Conservation (phyloP, 352 stramenopile species). For the Pythium inflatum region DNA sequence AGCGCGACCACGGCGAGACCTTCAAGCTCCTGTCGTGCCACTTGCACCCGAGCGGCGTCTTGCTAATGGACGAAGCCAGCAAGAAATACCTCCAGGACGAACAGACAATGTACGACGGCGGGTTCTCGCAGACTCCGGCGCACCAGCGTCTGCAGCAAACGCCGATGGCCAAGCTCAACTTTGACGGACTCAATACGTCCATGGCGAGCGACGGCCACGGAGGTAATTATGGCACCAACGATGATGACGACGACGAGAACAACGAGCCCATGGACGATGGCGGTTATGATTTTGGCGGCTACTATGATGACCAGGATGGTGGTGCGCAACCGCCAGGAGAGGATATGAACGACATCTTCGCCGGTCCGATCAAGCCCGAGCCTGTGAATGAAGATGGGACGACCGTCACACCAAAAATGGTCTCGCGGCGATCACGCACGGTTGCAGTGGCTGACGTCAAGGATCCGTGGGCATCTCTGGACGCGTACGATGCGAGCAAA, state of each 20-base stretch:
- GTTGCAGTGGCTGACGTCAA: conserved; percentile 32
- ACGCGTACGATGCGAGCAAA: conserved; percentile 78
- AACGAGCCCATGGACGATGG: conserved; percentile 29
- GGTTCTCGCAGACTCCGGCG: background rate
- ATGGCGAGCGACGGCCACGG: conserved; percentile 28
- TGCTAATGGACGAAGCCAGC: conserved; percentile 80
- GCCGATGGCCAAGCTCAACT: conserved; percentile 32
- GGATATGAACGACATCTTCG: conserved; percentile 26
- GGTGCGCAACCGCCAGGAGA: background rate
- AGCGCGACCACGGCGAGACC: conserved; percentile 78
- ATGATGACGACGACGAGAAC: conserved; percentile 36
- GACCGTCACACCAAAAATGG: background rate
- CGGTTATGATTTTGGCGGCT: conserved; percentile 39
- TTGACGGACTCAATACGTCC: conserved; percentile 35
- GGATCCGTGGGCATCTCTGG: conserved; percentile 71
- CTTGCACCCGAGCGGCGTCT: conserved; percentile 67
- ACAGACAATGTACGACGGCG: background rate
- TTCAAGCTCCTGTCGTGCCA: conserved; percentile 87
- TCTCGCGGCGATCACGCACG: conserved; percentile 5
- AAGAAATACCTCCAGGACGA: conserved; percentile 63
- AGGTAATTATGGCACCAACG: conserved; percentile 22
- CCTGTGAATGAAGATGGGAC: conserved; percentile 13
- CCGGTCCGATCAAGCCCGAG: conserved; percentile 21
- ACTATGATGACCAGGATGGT: conserved; percentile 41
- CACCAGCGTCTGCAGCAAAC: conserved; percentile 27